Evolutionary conservation across 192 early-diverging fungal species (phyloP).

Genomic region (Geranomyces variabilis): DNA sequence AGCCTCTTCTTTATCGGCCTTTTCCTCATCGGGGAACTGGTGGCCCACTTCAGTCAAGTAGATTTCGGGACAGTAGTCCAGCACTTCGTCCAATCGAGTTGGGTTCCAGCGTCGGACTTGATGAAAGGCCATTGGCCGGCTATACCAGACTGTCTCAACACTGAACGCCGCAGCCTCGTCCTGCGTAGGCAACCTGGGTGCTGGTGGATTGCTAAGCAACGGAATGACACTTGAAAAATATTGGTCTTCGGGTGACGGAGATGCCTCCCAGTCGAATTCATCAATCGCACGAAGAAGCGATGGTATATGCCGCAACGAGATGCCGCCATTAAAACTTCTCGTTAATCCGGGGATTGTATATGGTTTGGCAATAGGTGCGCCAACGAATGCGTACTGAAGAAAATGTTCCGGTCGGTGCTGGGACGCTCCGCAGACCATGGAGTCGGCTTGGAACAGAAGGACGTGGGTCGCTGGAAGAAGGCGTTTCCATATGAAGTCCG

Average conservation of each 20-base stretch:
- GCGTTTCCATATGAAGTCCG: slow-evolving; percentile 19
- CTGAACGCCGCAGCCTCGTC: background rate
- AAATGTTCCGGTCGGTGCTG: slow-evolving; percentile 3
- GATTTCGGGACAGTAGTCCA: background rate
- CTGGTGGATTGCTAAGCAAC: background rate
- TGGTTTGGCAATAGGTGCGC: background rate
- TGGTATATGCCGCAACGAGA: background rate
- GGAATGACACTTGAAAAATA: background rate
- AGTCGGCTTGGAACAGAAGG: slow-evolving; percentile 22
- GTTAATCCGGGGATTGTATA: background rate
- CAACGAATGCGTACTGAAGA: background rate
- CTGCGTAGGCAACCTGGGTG: background rate
- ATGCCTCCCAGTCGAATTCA: background rate
- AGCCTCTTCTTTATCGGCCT: too few relatives aligned
- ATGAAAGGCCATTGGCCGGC: background rate
- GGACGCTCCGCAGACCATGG: slow-evolving; percentile 10
- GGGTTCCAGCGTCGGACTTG: background rate
- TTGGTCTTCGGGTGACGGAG: background rate
- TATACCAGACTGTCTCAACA: background rate
- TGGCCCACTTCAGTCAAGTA: background rate
- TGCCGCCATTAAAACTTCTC: background rate
- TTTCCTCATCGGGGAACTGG: too few relatives aligned
- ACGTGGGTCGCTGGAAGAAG: slow-evolving; percentile 12
- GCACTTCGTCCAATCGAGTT: background rate
- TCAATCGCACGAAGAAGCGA: background rate